phyloP scores from a whole-genome alignment of 2,329 filamentous ascomycete genomes.

The Fusarium sp. region DNA sequence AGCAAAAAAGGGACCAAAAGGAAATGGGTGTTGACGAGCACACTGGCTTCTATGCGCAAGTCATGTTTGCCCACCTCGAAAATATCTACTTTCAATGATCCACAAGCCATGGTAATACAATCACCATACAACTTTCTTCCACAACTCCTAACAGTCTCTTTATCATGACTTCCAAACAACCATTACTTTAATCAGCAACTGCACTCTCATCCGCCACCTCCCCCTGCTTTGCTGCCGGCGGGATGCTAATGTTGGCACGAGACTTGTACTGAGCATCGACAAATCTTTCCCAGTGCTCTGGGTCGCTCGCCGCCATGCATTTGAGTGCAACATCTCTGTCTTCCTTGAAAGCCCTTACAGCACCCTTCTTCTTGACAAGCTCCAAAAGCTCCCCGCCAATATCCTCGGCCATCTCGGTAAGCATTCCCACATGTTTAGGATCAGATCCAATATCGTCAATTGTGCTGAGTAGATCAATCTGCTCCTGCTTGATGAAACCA shows the following conservation, averaged over 20 bases:
- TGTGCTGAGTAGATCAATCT: constrained; percentile 62
- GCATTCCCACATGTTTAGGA: constrained; percentile 63
- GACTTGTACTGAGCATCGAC: constrained; percentile 72
- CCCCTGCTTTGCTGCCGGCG: constrained; percentile 44
- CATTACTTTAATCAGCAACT: constrained; percentile 54
- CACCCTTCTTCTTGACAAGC: constrained; percentile 68
- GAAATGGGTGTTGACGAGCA: constrained; percentile 41
- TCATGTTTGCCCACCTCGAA: constrained; percentile 17
- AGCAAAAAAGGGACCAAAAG: constrained; percentile 27
- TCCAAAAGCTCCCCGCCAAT: constrained; percentile 70
- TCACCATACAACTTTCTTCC: neutral
- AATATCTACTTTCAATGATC: constrained; percentile 16
- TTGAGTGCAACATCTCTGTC: constrained; percentile 64
- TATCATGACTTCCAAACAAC: constrained; percentile 4
- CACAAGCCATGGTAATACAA: constrained; percentile 22
- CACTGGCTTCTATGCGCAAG: constrained; percentile 44
- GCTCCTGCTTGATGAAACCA: constrained; percentile 64
- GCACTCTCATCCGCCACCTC: constrained; percentile 56
- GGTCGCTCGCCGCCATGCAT: constrained; percentile 69
- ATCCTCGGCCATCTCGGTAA: constrained; percentile 73
- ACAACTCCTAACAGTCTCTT: neutral
- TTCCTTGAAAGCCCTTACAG: constrained; percentile 71
- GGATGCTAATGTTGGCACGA: constrained; percentile 62
- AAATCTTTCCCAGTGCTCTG: constrained; percentile 73
- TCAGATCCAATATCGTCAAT: constrained; percentile 64